Conservation (phyloP, 495 filamentous ascomycete genomes). For the Xylaria palmicola region DNA sequence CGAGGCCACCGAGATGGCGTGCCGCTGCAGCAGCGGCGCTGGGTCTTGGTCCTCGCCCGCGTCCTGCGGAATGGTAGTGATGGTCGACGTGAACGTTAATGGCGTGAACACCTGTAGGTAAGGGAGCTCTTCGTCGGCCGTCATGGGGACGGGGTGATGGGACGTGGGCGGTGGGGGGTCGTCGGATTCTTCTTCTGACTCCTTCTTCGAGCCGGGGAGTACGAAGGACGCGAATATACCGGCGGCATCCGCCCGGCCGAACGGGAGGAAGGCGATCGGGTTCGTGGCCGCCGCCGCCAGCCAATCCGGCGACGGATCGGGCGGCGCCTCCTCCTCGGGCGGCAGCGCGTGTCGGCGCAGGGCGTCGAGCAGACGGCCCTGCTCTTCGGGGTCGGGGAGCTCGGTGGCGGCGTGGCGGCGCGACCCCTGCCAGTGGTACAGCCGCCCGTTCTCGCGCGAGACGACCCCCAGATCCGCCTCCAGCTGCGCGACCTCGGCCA, state of each 20-base stretch:
- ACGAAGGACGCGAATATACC: constrained; percentile 8
- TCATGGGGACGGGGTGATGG: constrained; percentile 53
- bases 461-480: constrained; percentile 37
- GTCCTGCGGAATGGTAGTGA: constrained; percentile 38
- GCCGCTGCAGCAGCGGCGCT: constrained; percentile 38
- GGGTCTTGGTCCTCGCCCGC: constrained; percentile 17
- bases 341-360: constrained; percentile 40
- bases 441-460: constrained; percentile 39
- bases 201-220: constrained; percentile 4
- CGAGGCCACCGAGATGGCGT: constrained; percentile 40
- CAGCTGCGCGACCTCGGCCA: constrained; percentile 37
- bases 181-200: constrained; percentile 10
- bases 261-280: constrained; percentile 51
- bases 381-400: constrained; percentile 20
- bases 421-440: constrained; percentile 30
- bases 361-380: constrained; percentile 35
- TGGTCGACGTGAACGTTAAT: constrained; percentile 49
- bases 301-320: constrained; percentile 31
- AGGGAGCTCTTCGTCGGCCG: constrained; percentile 52
- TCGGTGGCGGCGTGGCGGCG: neutral
- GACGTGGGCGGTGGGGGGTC: constrained; percentile 40
- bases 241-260: constrained; percentile 32
- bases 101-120: constrained; percentile 58
- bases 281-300: constrained; percentile 42
- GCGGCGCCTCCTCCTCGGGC: constrained; percentile 25